A percentile compares a stretch with the other conserved stretches of the same genome.
Evolutionary conservation across 257 asterid species (phyloP).

Genomic region (Salvia splendens): DNA sequence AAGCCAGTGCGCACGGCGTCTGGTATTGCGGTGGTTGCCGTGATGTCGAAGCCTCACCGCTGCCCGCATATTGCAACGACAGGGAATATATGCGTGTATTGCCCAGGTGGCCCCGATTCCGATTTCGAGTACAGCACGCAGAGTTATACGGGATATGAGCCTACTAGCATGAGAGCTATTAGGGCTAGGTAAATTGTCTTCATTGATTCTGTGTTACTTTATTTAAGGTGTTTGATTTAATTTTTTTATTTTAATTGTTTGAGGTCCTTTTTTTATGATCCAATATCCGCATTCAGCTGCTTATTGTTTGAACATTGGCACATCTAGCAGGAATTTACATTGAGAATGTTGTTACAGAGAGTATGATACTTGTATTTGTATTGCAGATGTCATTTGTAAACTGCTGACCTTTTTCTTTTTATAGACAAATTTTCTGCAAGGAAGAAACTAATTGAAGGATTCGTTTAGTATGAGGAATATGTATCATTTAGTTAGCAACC

Average conservation of each 20-base stretch:
- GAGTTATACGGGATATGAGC: conserved; percentile 98
- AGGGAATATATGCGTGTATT: conserved; percentile 94
- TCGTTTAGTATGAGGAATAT: background rate
- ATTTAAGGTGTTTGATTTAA: background rate
- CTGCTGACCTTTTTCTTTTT: background rate
- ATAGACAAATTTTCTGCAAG: background rate
- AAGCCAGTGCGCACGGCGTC: conserved; percentile 98
- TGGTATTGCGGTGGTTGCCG: conserved; percentile 98
- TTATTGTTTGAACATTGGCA: background rate
- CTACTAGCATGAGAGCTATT: conserved; percentile 98
- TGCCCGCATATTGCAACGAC: conserved; percentile 99
- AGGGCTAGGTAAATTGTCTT: conserved; percentile 72
- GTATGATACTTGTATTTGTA: background rate
- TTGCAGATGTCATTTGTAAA: background rate
- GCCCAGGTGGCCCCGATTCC: conserved; percentile 98
- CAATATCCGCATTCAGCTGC: background rate
- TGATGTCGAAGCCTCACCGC: conserved; percentile 99
- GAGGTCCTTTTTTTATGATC: background rate
- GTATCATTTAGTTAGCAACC: background rate
- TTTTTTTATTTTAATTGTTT: background rate
- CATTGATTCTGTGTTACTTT: background rate
- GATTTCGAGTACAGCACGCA: conserved; percentile 98
- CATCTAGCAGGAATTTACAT: background rate
- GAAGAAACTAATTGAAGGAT: conserved; percentile 1
- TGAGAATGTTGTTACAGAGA: background rate